A percentile compares a stretch with the other conserved stretches of the same genome.
phyloP scores from a whole-genome alignment of 345 rosid genomes.

The Murraya paniculata region DNA sequence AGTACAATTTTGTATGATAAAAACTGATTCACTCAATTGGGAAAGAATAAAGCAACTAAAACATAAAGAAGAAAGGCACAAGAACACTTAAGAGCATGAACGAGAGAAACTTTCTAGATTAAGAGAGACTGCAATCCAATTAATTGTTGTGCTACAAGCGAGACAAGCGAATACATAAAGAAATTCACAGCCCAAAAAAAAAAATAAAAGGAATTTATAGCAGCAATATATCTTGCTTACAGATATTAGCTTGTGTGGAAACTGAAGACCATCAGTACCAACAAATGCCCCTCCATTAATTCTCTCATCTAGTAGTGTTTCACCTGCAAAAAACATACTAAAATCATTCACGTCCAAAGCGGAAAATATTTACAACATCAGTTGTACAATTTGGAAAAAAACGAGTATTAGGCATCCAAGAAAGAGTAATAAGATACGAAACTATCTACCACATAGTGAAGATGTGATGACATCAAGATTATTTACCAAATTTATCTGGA shows the following conservation, averaged over 20 bases:
- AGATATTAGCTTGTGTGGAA: constrained; percentile 83
- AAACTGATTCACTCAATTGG: no score
- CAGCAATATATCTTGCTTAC: constrained; percentile 38
- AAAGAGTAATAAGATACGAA: background rate
- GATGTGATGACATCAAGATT: background rate
- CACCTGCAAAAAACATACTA: constrained; percentile 51
- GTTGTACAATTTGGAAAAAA: background rate
- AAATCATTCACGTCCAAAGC: background rate
- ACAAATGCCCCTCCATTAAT: constrained; percentile 76
- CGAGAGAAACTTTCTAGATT: background rate
- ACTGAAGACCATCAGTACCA: constrained; percentile 79
- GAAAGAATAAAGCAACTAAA: background rate
- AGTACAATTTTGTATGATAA: background rate
- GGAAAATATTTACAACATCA: background rate
- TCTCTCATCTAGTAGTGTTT: constrained; percentile 85
- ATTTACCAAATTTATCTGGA: constrained; percentile 94
- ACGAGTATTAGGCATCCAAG: background rate
- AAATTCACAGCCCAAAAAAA: constrained; percentile 15
- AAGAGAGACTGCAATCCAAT: background rate
- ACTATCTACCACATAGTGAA: background rate
- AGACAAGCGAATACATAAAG: constrained; percentile 11
- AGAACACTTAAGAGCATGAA: background rate
- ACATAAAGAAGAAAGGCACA: background rate
- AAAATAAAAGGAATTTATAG: constrained; percentile 4
- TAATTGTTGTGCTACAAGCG: background rate